These are phyloP conservation scores for Meyerozyma guilliermondii DNA, from an alignment of 1,139 yeast genomes.

Conservation along the genomic window DNA sequence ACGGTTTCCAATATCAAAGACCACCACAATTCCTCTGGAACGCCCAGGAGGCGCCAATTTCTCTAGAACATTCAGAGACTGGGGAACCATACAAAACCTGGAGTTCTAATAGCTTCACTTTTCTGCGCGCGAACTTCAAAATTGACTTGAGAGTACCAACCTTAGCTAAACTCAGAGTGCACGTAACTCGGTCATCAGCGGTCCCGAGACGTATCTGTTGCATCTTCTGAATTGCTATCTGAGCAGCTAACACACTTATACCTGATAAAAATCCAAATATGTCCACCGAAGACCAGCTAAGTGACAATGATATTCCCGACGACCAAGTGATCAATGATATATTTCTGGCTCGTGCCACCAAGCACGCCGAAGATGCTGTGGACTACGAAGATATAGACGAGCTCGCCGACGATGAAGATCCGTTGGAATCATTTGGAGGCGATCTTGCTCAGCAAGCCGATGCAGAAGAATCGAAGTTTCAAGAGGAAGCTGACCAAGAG, in stretches of 20 bases:
- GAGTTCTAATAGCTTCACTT: too few relatives aligned
- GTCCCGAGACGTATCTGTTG: too few relatives aligned
- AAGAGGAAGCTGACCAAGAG: slow-evolving; percentile 36
- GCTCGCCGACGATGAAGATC: slow-evolving; percentile 79
- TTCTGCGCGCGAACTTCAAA: not conserved
- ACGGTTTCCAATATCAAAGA: not conserved
- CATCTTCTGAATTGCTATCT: too few relatives aligned
- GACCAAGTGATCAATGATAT: slow-evolving; percentile 32
- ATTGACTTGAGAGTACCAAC: not conserved
- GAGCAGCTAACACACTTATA: not conserved
- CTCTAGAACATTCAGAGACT: not conserved
- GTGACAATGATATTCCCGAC: slow-evolving; percentile 10
- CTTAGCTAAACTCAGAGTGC: not conserved
- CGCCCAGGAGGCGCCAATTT: not conserved
- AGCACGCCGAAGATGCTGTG: slow-evolving; percentile 89
- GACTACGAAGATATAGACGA: slow-evolving; percentile 96
- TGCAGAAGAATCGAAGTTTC: slow-evolving; percentile 30
- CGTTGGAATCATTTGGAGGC: not conserved
- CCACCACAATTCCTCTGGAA: not conserved
- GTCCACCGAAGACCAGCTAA: not conserved
- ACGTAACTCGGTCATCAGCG: too few relatives aligned
- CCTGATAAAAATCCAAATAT: not conserved
- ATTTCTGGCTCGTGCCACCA: slow-evolving; percentile 35
- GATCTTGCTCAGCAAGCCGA: slow-evolving; percentile 10
- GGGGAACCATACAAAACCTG: not conserved